These are phyloP conservation scores for Oryza officinalis DNA, from an alignment of 176 grass and related monocot species.

Conservation along the genomic window DNA sequence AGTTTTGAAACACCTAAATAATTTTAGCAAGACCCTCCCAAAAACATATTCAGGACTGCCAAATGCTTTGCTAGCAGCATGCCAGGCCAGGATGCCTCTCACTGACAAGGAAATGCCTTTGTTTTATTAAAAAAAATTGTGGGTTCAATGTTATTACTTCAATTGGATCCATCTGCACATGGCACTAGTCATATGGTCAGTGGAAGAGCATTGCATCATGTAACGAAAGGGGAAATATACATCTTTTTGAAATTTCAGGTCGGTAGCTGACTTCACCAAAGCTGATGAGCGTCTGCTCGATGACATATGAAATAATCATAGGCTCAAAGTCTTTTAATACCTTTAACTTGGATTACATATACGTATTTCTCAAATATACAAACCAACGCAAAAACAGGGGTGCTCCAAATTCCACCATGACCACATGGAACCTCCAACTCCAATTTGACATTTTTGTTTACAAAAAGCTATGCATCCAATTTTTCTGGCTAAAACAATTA, in stretches of 20 bases:
- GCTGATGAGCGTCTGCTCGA: background rate
- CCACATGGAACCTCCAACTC: background rate
- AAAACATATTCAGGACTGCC: background rate
- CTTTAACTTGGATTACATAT: background rate
- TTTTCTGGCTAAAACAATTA: background rate
- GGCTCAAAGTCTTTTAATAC: background rate
- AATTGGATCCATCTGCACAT: background rate
- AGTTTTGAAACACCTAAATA: background rate
- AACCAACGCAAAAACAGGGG: background rate
- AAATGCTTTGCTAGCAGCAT: background rate
- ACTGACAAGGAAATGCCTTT: background rate
- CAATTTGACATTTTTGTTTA: background rate
- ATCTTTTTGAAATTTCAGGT: background rate
- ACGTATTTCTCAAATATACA: background rate
- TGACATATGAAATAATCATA: conserved; percentile 15
- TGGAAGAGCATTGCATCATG: background rate
- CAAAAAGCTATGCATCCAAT: background rate
- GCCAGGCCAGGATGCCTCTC: background rate
- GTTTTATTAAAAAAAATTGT: background rate
- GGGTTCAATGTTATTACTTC: background rate
- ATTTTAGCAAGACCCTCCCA: background rate
- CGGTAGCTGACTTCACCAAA: background rate
- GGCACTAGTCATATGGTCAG: background rate
- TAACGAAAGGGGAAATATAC: background rate
- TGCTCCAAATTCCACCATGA: background rate